A percentile compares a stretch with the other conserved stretches of the same genome.
Conservation (phyloP, 257 asterid genomes). For the Gardenia jasminoides region DNA sequence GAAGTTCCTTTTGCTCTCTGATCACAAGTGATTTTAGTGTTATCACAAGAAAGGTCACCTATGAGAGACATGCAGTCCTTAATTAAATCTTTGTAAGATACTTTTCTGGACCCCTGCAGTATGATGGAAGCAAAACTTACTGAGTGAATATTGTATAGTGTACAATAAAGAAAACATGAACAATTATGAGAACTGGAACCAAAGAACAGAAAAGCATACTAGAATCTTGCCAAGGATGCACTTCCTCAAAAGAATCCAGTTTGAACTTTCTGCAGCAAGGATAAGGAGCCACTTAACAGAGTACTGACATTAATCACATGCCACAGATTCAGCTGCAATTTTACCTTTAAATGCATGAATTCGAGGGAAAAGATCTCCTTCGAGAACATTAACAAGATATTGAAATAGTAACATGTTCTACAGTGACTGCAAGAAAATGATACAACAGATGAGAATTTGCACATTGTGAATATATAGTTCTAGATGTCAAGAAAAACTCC, state of each 20-base stretch:
- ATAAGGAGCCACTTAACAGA: slow-evolving; percentile 1
- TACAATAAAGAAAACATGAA: neutral
- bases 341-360: slow-evolving; percentile 56
- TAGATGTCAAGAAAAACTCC: neutral
- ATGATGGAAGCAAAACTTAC: slow-evolving; percentile 1
- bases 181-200: neutral
- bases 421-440: slow-evolving; percentile 52
- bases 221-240: slow-evolving; percentile 67
- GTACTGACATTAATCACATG: neutral
- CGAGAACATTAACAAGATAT: slow-evolving; percentile 72
- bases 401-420: slow-evolving; percentile 75
- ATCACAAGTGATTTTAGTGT: slow-evolving; percentile 34
- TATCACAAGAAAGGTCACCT: slow-evolving; percentile 36
- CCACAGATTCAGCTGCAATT: slow-evolving; percentile 1
- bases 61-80: slow-evolving; percentile 56
- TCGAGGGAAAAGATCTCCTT: slow-evolving; percentile 72
- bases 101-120: slow-evolving; percentile 85
- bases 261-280: slow-evolving; percentile 56
- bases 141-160: neutral
- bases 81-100: slow-evolving; percentile 55
- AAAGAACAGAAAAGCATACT: slow-evolving; percentile 45
- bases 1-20: slow-evolving; percentile 26
- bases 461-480: neutral
- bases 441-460: neutral
- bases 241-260: slow-evolving; percentile 74